These are phyloP conservation scores for Paramecium biaurelia DNA, from an alignment of 73 alveolate species.

Conservation along the genomic window DNA sequence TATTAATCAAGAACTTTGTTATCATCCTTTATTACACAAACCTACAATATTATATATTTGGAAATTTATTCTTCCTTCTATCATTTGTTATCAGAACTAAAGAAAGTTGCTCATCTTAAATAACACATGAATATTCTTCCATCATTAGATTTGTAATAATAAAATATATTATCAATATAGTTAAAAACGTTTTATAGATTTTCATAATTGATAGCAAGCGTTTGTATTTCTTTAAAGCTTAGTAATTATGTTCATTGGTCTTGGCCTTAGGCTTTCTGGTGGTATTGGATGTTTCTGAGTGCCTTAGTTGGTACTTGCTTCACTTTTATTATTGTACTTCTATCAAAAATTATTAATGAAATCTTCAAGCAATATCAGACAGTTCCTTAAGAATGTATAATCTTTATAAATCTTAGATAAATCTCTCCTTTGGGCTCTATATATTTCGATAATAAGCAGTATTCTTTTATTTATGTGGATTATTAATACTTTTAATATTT, in stretches of 20 bases:
- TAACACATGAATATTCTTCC: background rate
- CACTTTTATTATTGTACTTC: background rate
- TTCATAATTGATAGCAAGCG: background rate
- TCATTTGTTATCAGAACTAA: background rate
- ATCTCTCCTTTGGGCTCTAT: background rate
- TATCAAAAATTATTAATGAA: background rate
- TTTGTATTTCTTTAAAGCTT: background rate
- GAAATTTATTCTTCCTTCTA: background rate
- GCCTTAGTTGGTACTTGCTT: background rate
- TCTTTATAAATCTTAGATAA: background rate
- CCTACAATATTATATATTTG: background rate
- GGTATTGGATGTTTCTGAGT: slow-evolving; percentile 48
- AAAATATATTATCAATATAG: background rate
- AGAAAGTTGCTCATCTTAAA: background rate
- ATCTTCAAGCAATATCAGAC: background rate
- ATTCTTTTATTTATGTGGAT: background rate
- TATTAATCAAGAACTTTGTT: background rate
- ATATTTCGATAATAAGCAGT: background rate
- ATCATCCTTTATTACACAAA: background rate
- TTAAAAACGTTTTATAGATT: background rate
- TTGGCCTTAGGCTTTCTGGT: slow-evolving; percentile 39
- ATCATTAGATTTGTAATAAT: background rate
- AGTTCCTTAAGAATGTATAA: background rate
- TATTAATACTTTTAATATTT: background rate
- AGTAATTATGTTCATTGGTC: background rate